phyloP scores from a whole-genome alignment of 2,329 filamentous ascomycete species.

The Dryadomyces quercus-mongolicae region DNA sequence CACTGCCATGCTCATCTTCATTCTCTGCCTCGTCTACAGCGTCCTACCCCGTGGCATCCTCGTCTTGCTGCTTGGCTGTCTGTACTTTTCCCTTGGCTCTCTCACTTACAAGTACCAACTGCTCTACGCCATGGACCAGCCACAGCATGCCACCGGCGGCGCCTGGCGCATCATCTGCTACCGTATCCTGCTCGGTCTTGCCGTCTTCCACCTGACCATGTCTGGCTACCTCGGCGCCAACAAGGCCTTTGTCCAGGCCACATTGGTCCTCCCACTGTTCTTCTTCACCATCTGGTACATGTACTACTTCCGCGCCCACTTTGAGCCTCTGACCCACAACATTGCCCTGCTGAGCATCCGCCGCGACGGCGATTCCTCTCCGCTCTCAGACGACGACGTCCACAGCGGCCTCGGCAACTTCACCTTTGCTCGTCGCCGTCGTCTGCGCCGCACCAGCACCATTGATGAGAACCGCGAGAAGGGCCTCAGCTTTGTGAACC shows the following conservation, averaged over 20 bases:
- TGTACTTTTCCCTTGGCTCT: constrained; percentile 74
- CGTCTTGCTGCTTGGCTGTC: constrained; percentile 68
- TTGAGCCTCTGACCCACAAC: constrained; percentile 80
- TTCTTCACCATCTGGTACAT: constrained; percentile 79
- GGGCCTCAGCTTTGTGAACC: constrained; percentile 62
- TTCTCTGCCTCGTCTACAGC: constrained; percentile 92
- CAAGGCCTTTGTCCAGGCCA: constrained; percentile 59
- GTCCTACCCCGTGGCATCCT: constrained; percentile 69
- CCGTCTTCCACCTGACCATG: constrained; percentile 87
- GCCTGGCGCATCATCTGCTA: constrained; percentile 97
- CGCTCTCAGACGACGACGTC: constrained; percentile 25
- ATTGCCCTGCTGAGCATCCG: constrained; percentile 84
- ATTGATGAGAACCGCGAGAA: constrained; percentile 62
- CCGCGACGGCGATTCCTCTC: constrained; percentile 41
- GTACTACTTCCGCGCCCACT: constrained; percentile 68
- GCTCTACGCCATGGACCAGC: constrained; percentile 95
- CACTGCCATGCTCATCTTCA: constrained; percentile 83
- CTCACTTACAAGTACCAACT: constrained; percentile 96
- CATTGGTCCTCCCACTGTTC: constrained; percentile 64
- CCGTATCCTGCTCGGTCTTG: constrained; percentile 71
- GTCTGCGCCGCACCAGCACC: constrained; percentile 44
- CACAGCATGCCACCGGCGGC: constrained; percentile 82
- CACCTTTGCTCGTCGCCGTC: constrained; percentile 13
- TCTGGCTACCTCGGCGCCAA: constrained; percentile 71
- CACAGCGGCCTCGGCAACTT: constrained; percentile 25